phyloP scores from a whole-genome alignment of 2,329 filamentous ascomycete genomes.

The Orbilia blumenaviensis region DNA sequence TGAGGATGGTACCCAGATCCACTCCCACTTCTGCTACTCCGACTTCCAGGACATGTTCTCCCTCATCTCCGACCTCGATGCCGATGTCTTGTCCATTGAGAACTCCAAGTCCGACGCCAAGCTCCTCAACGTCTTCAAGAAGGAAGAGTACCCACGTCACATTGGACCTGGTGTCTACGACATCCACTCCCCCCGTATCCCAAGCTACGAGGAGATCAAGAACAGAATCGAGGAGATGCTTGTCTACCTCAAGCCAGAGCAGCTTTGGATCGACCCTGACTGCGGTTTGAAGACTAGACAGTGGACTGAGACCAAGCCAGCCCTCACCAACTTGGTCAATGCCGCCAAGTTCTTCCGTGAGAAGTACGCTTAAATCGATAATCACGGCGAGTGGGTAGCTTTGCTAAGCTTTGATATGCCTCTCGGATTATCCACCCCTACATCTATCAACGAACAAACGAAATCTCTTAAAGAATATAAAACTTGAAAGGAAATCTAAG shows the following conservation, averaged over 20 bases:
- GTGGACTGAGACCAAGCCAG: conserved; percentile 98
- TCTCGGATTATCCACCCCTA: conserved; percentile 15
- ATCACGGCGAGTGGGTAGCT: conserved; percentile 54
- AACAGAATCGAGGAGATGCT: conserved; percentile 98
- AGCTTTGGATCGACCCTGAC: conserved; percentile 99
- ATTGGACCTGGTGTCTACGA: conserved; percentile 99
- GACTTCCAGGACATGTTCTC: conserved; percentile 99
- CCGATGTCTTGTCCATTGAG: conserved; percentile 98
- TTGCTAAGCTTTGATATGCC: conserved; percentile 3
- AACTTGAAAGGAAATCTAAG: conserved; percentile 16
- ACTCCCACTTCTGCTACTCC: conserved; percentile 99
- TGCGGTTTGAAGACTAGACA: conserved; percentile 99
- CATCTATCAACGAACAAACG: not conserved
- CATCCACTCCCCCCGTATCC: conserved; percentile 98
- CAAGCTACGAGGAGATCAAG: conserved; percentile 97
- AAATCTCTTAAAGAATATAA: conserved; percentile 10
- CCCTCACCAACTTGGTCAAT: conserved; percentile 95
- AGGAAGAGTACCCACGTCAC: conserved; percentile 95
- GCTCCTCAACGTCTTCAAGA: conserved; percentile 97
- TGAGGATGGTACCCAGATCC: conserved; percentile 95
- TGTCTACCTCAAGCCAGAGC: conserved; percentile 91
- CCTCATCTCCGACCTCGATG: conserved; percentile 96
- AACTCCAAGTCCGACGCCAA: conserved; percentile 99
- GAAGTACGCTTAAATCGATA: conserved; percentile 76
- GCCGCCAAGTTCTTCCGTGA: conserved; percentile 95